These are phyloP conservation scores for Hirschfeldia incana DNA, from an alignment of 345 rosid genomes.

Conservation along the genomic window DNA sequence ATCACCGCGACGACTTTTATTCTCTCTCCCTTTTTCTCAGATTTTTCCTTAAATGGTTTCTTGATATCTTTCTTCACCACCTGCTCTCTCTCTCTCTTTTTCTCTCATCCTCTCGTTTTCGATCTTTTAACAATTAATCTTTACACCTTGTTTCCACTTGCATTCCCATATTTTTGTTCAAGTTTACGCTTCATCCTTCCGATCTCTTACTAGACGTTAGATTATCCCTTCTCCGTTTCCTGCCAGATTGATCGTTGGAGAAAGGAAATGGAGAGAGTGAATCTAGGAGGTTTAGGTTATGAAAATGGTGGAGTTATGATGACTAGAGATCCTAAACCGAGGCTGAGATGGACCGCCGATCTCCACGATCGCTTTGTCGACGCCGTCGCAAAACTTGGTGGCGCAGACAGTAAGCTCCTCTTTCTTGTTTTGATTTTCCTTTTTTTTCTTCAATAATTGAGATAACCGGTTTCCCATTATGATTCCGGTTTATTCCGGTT, in stretches of 20 bases:
- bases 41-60: background rate
- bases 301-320: slow-evolving; percentile 67
- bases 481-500: slow-evolving; percentile 20
- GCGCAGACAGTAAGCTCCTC: slow-evolving; percentile 47
- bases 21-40: slow-evolving; percentile 5
- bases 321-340: slow-evolving; percentile 89
- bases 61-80: slow-evolving; percentile 8
- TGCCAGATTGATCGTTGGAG: slow-evolving; percentile 24
- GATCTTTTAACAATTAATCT: background rate
- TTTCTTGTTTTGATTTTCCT: background rate
- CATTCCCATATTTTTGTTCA: slow-evolving; percentile 9
- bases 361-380: slow-evolving; percentile 49
- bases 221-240: slow-evolving; percentile 3
- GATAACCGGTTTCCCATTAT: slow-evolving; percentile 12
- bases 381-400: slow-evolving; percentile 52
- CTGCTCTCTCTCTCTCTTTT: background rate
- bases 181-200: background rate
- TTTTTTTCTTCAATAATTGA: background rate
- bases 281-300: slow-evolving; percentile 38
- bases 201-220: background rate
- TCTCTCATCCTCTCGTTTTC: slow-evolving; percentile 1
- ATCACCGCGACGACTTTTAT: slow-evolving; percentile 38
- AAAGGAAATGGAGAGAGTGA: slow-evolving; percentile 47
- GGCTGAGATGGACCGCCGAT: slow-evolving; percentile 45
- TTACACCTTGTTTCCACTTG: background rate